A percentile compares a stretch with the other conserved stretches of the same genome.
Evolutionary conservation across 306 rosid species (phyloP).

Genomic region (Lathyrus oleraceus): DNA sequence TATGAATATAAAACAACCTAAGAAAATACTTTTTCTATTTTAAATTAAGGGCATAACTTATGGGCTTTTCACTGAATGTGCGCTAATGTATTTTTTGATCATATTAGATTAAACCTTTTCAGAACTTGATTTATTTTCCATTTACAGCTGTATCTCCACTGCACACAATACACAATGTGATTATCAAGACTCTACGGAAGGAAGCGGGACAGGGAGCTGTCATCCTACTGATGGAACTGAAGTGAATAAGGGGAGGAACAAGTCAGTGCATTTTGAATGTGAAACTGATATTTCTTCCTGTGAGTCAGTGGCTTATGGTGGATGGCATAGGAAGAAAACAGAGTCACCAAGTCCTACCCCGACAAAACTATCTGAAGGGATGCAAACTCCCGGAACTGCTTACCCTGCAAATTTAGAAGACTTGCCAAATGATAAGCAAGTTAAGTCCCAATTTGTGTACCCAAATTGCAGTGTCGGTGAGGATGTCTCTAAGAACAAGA

Average conservation of each 20-base stretch:
- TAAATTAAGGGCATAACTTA: neutral
- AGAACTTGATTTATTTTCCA: constrained; percentile 2
- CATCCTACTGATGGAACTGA: constrained; percentile 29
- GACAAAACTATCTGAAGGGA: constrained; percentile 63
- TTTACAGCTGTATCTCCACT: constrained; percentile 42
- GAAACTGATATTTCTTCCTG: constrained; percentile 48
- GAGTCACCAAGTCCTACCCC: constrained; percentile 69
- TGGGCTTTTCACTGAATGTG: constrained; percentile 11
- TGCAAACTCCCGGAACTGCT: constrained; percentile 88
- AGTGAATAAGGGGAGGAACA: constrained; percentile 42
- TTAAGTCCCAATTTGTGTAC: constrained; percentile 62
- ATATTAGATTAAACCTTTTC: constrained; percentile 10
- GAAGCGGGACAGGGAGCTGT: constrained; percentile 26
- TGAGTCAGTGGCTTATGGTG: constrained; percentile 44
- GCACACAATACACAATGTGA: constrained; percentile 30
- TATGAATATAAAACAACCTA: constrained; percentile 6
- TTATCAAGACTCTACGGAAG: constrained; percentile 28
- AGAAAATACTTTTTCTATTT: constrained; percentile 12
- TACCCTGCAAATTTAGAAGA: constrained; percentile 48
- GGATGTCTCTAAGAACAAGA: constrained; percentile 42
- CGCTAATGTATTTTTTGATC: neutral
- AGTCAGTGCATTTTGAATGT: constrained; percentile 70
- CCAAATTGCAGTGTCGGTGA: constrained; percentile 48
- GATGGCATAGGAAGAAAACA: constrained; percentile 36
- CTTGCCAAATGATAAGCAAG: constrained; percentile 49